Conservation (phyloP, 345 rosid species). For the Populus nigra region DNA sequence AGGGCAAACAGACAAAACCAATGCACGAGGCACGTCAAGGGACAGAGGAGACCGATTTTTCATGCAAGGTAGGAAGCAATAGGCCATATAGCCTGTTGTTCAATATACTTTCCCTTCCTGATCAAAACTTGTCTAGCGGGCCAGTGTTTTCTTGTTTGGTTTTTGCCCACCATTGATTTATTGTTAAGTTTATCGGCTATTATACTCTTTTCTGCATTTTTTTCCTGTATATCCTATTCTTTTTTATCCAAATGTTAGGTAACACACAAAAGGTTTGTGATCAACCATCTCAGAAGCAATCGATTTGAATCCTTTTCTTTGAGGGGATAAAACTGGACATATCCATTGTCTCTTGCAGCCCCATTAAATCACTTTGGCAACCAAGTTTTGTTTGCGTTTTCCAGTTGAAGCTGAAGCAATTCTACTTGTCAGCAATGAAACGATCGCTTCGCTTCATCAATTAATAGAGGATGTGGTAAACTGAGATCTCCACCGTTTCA, state of each 20-base stretch:
- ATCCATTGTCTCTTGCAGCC: background rate
- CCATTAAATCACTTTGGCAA: background rate
- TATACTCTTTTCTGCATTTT: background rate
- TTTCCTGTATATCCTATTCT: too few species aligned
- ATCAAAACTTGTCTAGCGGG: background rate
- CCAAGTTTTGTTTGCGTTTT: background rate
- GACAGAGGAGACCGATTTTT: too few species aligned
- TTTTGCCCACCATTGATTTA: background rate
- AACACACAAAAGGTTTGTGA: background rate
- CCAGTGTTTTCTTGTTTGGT: background rate
- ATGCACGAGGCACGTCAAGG: too few species aligned
- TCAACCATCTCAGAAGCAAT: background rate
- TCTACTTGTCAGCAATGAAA: background rate
- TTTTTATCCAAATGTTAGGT: background rate
- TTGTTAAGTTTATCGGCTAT: background rate
- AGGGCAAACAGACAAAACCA: too few species aligned
- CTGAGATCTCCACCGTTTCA: background rate
- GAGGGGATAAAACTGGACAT: background rate
- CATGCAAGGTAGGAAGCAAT: too few species aligned
- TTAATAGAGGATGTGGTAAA: background rate
- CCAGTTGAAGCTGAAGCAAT: background rate
- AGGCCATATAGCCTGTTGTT: too few species aligned
- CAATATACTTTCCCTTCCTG: background rate
- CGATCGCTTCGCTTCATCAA: background rate
- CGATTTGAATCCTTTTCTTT: background rate